A percentile compares a stretch with the other conserved stretches of the same genome.
Evolutionary conservation across 2,329 filamentous ascomycete species (phyloP).

Genomic region (Escovopsis sp.): DNA sequence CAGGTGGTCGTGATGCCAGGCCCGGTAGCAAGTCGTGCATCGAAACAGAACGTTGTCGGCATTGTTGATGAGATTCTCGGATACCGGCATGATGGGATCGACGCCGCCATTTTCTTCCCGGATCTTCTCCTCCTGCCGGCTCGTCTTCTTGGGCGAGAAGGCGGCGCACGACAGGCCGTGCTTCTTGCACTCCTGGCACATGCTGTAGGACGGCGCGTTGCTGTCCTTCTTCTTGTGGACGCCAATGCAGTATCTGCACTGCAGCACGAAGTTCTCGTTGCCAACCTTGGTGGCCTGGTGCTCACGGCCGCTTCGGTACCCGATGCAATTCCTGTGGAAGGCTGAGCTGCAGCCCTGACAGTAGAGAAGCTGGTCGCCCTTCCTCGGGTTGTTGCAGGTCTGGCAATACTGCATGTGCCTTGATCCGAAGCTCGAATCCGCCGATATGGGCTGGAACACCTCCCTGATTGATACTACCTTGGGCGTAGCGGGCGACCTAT

Average conservation of each 20-base stretch:
- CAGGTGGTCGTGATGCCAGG: constrained; percentile 74
- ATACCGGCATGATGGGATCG: constrained; percentile 58
- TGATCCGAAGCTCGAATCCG: constrained; percentile 49
- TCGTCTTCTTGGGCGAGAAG: constrained; percentile 57
- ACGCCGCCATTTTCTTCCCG: constrained; percentile 63
- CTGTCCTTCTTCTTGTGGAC: constrained; percentile 50
- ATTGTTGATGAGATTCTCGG: constrained; percentile 55
- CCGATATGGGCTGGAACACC: constrained; percentile 47
- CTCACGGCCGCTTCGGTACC: constrained; percentile 56
- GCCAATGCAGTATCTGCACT: constrained; percentile 76
- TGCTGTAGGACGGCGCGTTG: constrained; percentile 51
- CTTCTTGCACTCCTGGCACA: constrained; percentile 54
- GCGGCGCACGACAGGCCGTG: constrained; percentile 55
- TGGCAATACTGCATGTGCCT: constrained; percentile 60
- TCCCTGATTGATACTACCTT: constrained; percentile 56
- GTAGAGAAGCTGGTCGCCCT: constrained; percentile 54
- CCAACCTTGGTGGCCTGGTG: constrained; percentile 79
- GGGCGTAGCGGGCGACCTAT: constrained; percentile 26
- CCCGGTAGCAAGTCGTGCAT: constrained; percentile 60
- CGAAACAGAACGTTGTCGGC: constrained; percentile 65
- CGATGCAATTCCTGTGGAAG: constrained; percentile 74
- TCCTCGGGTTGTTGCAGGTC: constrained; percentile 38
- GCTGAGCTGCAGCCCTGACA: constrained; percentile 83
- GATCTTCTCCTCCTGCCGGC: constrained; percentile 70
- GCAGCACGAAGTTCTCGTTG: constrained; percentile 64